These are phyloP conservation scores for Capsicum rhomboideum DNA, from an alignment of 257 asterid genomes.

Conservation along the genomic window DNA sequence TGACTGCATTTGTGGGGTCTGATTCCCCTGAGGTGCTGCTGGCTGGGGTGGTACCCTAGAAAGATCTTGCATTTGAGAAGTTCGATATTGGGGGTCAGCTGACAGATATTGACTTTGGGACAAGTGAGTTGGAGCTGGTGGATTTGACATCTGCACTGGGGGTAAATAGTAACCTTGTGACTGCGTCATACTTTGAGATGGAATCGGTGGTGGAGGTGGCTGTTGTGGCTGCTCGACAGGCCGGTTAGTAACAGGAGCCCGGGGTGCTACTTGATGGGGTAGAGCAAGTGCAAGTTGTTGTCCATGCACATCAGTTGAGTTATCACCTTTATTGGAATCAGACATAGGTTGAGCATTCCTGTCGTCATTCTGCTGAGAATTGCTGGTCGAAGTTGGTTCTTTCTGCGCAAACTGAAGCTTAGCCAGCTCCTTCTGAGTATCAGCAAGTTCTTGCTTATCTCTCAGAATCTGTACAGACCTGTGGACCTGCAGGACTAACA, in stretches of 20 bases:
- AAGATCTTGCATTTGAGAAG: conserved; percentile 49
- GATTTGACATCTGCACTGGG: conserved; percentile 39
- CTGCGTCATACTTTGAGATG: conserved; percentile 46
- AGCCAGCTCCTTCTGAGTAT: conserved; percentile 18
- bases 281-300: conserved; percentile 83
- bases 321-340: conserved; percentile 48
- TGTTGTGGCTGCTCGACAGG: conserved; percentile 50
- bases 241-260: conserved; percentile 30
- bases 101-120: conserved; percentile 56
- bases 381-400: conserved; percentile 2
- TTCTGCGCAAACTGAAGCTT: conserved; percentile 9
- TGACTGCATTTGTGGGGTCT: conserved; percentile 45
- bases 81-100: conserved; percentile 31
- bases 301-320: conserved; percentile 37
- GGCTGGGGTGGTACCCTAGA: conserved; percentile 45
- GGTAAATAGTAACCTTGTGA: conserved; percentile 49
- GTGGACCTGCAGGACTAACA: conserved; percentile 8
- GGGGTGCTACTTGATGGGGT: conserved; percentile 67
- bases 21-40: conserved; percentile 52
- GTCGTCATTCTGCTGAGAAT: conserved; percentile 12
- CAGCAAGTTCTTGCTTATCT: conserved; percentile 16
- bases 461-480: conserved; percentile 14
- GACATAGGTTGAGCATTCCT: conserved; percentile 20
- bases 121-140: conserved; percentile 28
- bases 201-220: conserved; percentile 53